phyloP scores from a whole-genome alignment of 768 basidiomycete genomes.

The Leccinellum luteum region DNA sequence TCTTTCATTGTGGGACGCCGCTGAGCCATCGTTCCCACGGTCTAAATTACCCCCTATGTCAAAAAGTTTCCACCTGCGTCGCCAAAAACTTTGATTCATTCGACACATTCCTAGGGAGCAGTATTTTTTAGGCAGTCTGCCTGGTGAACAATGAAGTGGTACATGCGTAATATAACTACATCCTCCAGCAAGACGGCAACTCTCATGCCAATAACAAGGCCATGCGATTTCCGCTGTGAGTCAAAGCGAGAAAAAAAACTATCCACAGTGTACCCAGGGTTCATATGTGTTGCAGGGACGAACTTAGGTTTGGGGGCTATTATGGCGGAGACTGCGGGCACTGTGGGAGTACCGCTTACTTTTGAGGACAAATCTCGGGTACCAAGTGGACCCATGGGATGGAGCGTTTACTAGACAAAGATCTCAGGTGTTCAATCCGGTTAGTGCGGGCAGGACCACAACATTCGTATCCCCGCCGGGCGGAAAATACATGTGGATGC shows the following conservation, averaged over 20 bases:
- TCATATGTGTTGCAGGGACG: not conserved
- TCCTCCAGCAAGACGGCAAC: not conserved
- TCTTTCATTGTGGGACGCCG: not conserved
- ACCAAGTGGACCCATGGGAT: not conserved
- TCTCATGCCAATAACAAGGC: not conserved
- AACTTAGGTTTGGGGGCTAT: not conserved
- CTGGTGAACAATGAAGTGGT: not conserved
- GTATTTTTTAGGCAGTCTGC: not conserved
- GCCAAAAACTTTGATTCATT: not conserved
- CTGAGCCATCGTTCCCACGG: constrained; percentile 11
- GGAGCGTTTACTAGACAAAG: not conserved
- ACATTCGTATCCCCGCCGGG: not conserved
- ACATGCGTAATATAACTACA: not conserved
- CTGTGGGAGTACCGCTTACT: constrained; percentile 1
- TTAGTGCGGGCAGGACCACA: not conserved
- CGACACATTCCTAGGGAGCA: not conserved
- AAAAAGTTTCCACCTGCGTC: not conserved
- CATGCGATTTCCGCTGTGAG: not conserved
- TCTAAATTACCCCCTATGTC: constrained; percentile 5
- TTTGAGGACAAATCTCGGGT: not conserved
- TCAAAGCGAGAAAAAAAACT: not conserved
- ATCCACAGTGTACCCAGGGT: not conserved
- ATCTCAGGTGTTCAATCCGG: not conserved
- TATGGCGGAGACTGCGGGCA: not conserved
- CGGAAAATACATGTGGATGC: not conserved